These are phyloP conservation scores for Geotrichum europaeum DNA, from an alignment of 1,139 yeast genomes.

Conservation along the genomic window DNA sequence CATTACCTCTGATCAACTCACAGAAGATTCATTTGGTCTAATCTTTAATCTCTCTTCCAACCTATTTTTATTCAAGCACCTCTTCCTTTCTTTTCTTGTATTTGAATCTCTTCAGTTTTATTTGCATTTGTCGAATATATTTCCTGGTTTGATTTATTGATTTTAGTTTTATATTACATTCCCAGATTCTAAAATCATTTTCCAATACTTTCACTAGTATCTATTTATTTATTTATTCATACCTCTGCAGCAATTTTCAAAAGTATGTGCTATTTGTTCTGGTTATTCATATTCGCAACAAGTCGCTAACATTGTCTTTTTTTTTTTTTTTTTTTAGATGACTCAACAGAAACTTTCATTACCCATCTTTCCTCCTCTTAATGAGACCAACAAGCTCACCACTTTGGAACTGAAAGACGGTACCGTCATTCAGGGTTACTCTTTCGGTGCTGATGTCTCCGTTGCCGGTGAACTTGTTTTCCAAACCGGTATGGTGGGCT, in stretches of 20 bases:
- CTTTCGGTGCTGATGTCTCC: slow-evolving; percentile 88
- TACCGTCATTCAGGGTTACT: slow-evolving; percentile 84
- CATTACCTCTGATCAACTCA: background rate
- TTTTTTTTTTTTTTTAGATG: background rate
- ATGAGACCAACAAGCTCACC: slow-evolving; percentile 72
- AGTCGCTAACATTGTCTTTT: background rate
- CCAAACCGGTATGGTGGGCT: slow-evolving; percentile 99
- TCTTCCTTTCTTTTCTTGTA: background rate
- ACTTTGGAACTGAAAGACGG: slow-evolving; percentile 93
- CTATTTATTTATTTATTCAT: background rate
- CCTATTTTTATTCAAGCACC: slow-evolving; percentile 1
- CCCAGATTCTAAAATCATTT: background rate
- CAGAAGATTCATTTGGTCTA: slow-evolving; percentile 11
- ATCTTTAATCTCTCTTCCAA: background rate
- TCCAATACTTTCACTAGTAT: background rate
- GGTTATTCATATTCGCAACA: background rate
- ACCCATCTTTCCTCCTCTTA: slow-evolving; percentile 87
- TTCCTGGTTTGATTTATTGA: background rate
- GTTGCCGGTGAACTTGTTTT: slow-evolving; percentile 97
- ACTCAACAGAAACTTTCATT: slow-evolving; percentile 22
- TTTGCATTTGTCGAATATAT: background rate
- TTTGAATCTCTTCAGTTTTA: background rate
- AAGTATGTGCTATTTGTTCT: background rate
- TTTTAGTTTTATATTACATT: background rate
- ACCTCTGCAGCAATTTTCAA: background rate